Conservation (phyloP, 208 protist genomes). For the Crithidia acanthocephali region DNA sequence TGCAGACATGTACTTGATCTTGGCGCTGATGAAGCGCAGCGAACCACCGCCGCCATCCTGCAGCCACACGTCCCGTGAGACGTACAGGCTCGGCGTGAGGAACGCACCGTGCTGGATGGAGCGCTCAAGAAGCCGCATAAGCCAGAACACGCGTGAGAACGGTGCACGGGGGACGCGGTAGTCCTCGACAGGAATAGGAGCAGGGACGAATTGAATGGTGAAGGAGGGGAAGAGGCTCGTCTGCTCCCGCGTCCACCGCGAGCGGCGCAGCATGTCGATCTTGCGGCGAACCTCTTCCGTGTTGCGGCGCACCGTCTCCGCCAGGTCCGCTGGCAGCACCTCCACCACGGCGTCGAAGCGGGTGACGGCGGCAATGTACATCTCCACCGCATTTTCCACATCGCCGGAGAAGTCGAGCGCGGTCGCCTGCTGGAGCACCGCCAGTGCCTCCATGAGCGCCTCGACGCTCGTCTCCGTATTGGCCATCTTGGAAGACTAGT, state of each 20-base stretch:
- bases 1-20: constrained; percentile 65
- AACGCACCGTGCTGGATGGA: constrained; percentile 84
- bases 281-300: constrained; percentile 64
- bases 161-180: constrained; percentile 49
- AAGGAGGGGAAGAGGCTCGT: constrained; percentile 62
- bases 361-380: constrained; percentile 67
- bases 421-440: constrained; percentile 74
- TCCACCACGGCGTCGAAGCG: constrained; percentile 53
- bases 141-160: constrained; percentile 73
- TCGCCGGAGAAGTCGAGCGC: constrained; percentile 66
- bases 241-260: constrained; percentile 45
- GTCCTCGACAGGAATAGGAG: constrained; percentile 66
- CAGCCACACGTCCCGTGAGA: constrained; percentile 75
- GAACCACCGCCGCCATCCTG: constrained; percentile 60
- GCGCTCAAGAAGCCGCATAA: constrained; percentile 70
- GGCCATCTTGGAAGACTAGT: constrained; percentile 7
- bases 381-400: constrained; percentile 57
- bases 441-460: constrained; percentile 66
- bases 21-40: constrained; percentile 55
- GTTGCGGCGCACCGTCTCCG: constrained; percentile 56
- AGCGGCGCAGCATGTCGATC: constrained; percentile 59
- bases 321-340: constrained; percentile 53
- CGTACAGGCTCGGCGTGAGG: constrained; percentile 79
- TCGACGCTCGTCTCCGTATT: constrained; percentile 41
- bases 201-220: constrained; percentile 59